phyloP scores from a whole-genome alignment of 2,329 filamentous ascomycete genomes.

The Venturia nashicola region DNA sequence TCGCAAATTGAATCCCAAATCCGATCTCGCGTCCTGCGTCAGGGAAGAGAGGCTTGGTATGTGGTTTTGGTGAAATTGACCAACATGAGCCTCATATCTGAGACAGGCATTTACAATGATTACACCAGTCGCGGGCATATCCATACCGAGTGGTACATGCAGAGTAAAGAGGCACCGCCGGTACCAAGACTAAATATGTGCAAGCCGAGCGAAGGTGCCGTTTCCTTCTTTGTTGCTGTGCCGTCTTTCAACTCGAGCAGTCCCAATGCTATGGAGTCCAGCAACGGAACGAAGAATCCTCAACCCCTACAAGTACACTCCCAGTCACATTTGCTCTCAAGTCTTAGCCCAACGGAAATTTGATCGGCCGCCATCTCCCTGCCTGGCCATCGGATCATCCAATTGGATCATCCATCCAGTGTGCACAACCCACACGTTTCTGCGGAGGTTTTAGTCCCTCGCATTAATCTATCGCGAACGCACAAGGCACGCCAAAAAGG shows the following conservation, averaged over 20 bases:
- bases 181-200: neutral
- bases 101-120: neutral
- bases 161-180: neutral
- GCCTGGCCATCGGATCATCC: no score
- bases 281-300: no score
- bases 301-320: no score
- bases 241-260: no score
- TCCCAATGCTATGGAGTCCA: no score
- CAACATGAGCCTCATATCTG: neutral
- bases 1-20: neutral
- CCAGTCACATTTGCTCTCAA: no score
- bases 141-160: neutral
- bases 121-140: neutral
- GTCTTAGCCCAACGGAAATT: no score
- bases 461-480: neutral
- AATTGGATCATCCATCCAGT: neutral
- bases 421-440: neutral
- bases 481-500: neutral
- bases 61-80: neutral
- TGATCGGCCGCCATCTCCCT: no score
- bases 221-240: no score
- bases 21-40: neutral
- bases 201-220: neutral
- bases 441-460: neutral
- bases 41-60: neutral